These are phyloP conservation scores for Solanum lignicaule DNA, from an alignment of 257 asterid genomes.

Conservation along the genomic window DNA sequence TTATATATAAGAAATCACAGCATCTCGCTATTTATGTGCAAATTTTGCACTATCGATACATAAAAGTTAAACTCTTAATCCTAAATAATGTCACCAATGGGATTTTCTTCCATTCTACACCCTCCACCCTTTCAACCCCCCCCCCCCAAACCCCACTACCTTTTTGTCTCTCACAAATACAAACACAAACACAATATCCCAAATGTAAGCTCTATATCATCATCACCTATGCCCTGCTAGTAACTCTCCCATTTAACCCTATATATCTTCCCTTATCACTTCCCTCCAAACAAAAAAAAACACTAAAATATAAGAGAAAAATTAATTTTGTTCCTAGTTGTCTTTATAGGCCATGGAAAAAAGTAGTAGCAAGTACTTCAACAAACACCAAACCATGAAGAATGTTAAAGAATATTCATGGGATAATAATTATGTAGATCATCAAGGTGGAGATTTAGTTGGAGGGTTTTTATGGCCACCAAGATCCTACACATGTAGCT, in stretches of 20 bases:
- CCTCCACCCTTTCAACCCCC: not conserved
- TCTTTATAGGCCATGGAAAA: constrained; percentile 4
- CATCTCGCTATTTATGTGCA: not conserved
- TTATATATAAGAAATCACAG: not conserved
- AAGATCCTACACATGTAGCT: constrained; percentile 68
- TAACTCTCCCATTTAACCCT: not conserved
- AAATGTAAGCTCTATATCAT: constrained; percentile 1
- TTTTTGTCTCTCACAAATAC: not conserved
- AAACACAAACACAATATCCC: not conserved
- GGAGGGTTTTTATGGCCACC: constrained; percentile 88
- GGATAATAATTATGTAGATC: constrained; percentile 9
- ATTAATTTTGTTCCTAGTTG: not conserved
- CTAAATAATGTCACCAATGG: constrained; percentile 33
- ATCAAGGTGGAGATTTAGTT: constrained; percentile 34
- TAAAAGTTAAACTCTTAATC: not conserved
- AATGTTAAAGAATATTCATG: constrained; percentile 22
- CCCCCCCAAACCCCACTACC: not conserved
- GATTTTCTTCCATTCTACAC: constrained; percentile 3
- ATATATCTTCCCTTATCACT: not conserved
- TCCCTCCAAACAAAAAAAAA: not conserved
- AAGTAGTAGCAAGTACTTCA: not conserved
- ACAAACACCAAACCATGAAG: constrained; percentile 8
- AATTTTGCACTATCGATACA: no score
- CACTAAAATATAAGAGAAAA: not conserved
- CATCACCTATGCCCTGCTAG: constrained; percentile 2